phyloP scores from a whole-genome alignment of 2,329 filamentous ascomycete genomes.

The Pyricularia pennisetigena region DNA sequence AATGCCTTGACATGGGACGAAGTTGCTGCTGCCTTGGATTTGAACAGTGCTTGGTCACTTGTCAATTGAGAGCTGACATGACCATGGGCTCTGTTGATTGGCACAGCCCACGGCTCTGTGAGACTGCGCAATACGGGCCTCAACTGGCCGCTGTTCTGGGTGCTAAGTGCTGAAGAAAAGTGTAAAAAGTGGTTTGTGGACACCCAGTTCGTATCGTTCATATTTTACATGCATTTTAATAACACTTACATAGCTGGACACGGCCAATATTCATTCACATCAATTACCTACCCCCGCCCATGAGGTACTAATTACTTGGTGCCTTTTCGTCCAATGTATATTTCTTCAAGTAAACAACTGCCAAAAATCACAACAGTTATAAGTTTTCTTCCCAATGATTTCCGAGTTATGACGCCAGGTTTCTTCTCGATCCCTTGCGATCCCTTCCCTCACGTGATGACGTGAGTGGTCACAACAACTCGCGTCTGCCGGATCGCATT shows the following conservation, averaged over 20 bases:
- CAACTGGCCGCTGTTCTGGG: not conserved
- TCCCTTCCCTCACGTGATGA: not conserved
- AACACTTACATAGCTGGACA: not conserved
- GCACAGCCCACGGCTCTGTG: not conserved
- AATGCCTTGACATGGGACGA: not conserved
- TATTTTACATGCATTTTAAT: not conserved
- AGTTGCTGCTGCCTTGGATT: not conserved
- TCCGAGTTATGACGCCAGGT: not conserved
- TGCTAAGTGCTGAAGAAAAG: not conserved
- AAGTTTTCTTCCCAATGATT: not conserved
- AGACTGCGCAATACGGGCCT: not conserved
- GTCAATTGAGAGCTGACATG: not conserved
- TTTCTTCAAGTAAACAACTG: not conserved
- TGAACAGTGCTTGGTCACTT: not conserved
- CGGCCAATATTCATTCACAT: not conserved
- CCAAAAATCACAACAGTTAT: not conserved
- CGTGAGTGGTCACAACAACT: not conserved
- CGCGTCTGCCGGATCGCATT: conserved; percentile 2
- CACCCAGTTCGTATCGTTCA: not conserved
- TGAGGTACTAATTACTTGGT: not conserved
- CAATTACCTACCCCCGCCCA: not conserved
- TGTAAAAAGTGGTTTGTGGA: not conserved
- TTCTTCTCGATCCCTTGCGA: not conserved
- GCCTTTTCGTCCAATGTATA: too few relatives aligned
- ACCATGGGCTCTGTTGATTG: not conserved